Evolutionary conservation across 2,329 filamentous ascomycete genomes (phyloP).

Genomic region (Berkeleyomyces rouxiae): DNA sequence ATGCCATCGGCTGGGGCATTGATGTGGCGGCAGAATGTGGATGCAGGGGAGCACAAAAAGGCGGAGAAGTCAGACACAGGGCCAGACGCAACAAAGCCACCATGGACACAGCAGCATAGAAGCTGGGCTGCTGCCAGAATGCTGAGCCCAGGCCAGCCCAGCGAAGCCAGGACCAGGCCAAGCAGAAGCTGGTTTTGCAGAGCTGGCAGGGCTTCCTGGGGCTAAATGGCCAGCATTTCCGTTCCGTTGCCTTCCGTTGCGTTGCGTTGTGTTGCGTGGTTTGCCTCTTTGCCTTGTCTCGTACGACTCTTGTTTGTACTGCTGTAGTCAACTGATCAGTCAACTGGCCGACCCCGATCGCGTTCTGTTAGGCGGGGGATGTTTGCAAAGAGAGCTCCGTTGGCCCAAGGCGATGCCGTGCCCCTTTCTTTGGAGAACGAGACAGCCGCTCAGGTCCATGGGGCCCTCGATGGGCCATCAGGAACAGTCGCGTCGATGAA

Average conservation of each 20-base stretch:
- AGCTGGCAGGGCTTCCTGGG: neutral
- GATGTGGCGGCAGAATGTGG: neutral
- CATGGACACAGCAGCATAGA: neutral
- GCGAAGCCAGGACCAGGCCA: neutral
- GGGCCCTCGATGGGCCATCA: too few relatives aligned
- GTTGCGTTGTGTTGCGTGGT: neutral
- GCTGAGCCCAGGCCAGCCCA: neutral
- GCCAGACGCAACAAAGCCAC: neutral
- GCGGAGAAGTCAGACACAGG: neutral
- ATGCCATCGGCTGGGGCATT: neutral
- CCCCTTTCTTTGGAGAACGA: too few relatives aligned
- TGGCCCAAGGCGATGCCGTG: too few relatives aligned
- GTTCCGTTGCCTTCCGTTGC: neutral
- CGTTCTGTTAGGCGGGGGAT: too few relatives aligned
- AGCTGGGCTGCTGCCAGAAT: neutral
- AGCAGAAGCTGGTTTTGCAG: neutral
- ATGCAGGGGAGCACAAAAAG: neutral
- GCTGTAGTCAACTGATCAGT: too few relatives aligned
- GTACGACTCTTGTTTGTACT: too few relatives aligned
- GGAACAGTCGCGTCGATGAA: too few relatives aligned
- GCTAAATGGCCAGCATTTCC: neutral
- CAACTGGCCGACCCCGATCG: too few relatives aligned
- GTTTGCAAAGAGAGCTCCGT: too few relatives aligned
- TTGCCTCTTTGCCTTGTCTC: neutral
- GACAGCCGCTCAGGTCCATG: too few relatives aligned